A percentile compares a stretch with the other conserved stretches of the same genome.
Evolutionary conservation across 140 eudicot species (phyloP).

Genomic region (Stevia rebaudiana): DNA sequence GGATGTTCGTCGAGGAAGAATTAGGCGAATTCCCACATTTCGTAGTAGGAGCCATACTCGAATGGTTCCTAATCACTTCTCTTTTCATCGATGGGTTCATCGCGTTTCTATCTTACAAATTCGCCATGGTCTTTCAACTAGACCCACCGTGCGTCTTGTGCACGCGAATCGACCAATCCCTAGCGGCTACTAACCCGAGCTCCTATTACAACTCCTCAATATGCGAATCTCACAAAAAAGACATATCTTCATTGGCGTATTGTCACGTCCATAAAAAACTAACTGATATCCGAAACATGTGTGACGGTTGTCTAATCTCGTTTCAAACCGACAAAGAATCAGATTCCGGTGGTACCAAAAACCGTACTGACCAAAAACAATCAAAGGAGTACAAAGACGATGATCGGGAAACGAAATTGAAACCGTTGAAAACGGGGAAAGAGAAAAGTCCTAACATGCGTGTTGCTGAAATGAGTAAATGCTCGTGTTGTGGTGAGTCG

Average conservation of each 20-base stretch:
- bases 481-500: conserved; percentile 85
- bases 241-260: conserved; percentile 85
- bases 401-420: conserved; percentile 29
- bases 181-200: conserved; percentile 32
- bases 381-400: conserved; percentile 30
- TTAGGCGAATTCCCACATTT: conserved; percentile 62
- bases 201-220: conserved; percentile 61
- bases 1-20: conserved; percentile 49
- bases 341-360: conserved; percentile 34
- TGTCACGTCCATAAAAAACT: conserved; percentile 71
- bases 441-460: conserved; percentile 15
- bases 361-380: conserved; percentile 40
- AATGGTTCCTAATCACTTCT: conserved; percentile 59
- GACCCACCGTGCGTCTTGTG: conserved; percentile 75
- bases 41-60: conserved; percentile 57
- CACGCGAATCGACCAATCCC: conserved; percentile 71
- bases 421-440: conserved; percentile 29
- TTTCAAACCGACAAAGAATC: conserved; percentile 62
- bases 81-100: conserved; percentile 64
- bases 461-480: conserved; percentile 29
- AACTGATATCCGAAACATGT: conserved; percentile 73
- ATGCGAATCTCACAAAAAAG: conserved; percentile 80
- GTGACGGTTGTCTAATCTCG: conserved; percentile 86
- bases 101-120: conserved; percentile 49
- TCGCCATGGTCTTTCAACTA: conserved; percentile 56